Conservation (phyloP, 2,329 filamentous ascomycete species). For the Zymoseptoria passerinii region DNA sequence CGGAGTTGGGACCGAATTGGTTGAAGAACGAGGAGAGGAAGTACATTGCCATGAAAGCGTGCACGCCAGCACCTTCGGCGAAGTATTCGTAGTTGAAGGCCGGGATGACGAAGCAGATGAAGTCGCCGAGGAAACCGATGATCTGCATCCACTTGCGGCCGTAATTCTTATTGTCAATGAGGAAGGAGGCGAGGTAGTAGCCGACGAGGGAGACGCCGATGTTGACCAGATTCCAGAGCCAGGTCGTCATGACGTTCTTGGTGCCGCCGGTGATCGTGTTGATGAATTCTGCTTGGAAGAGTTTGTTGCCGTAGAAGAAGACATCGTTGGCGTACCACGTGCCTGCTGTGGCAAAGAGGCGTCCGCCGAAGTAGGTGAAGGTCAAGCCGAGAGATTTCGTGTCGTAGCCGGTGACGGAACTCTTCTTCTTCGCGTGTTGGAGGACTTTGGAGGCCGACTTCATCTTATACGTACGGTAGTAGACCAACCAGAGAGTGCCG, state of each 20-base stretch:
- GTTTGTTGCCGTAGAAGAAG: slow-evolving; percentile 99
- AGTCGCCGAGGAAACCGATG: slow-evolving; percentile 84
- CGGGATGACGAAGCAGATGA: slow-evolving; percentile 86
- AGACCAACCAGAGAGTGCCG: slow-evolving; percentile 88
- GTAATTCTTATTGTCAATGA: slow-evolving; percentile 95
- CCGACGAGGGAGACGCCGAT: slow-evolving; percentile 75
- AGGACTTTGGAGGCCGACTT: slow-evolving; percentile 77
- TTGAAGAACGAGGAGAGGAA: slow-evolving; percentile 98
- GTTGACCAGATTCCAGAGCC: slow-evolving; percentile 91
- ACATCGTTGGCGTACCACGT: slow-evolving; percentile 96
- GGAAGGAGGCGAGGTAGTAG: slow-evolving; percentile 80
- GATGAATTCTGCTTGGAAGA: slow-evolving; percentile 91
- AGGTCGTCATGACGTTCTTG: slow-evolving; percentile 68
- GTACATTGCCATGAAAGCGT: slow-evolving; percentile 96
- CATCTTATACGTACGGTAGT: slow-evolving; percentile 96
- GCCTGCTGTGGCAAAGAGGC: slow-evolving; percentile 76
- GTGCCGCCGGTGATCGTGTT: slow-evolving; percentile 57
- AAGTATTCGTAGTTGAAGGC: slow-evolving; percentile 85
- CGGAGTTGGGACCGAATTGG: slow-evolving; percentile 93
- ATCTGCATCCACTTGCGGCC: slow-evolving; percentile 96
- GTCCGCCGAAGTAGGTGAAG: slow-evolving; percentile 74
- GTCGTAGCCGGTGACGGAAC: slow-evolving; percentile 86
- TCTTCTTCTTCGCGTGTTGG: slow-evolving; percentile 72
- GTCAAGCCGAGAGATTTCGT: slow-evolving; percentile 71
- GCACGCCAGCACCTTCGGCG: slow-evolving; percentile 60